Conservation (phyloP, 228 moss, liverwort and hornwort species). For the Sphagnum fallax region DNA sequence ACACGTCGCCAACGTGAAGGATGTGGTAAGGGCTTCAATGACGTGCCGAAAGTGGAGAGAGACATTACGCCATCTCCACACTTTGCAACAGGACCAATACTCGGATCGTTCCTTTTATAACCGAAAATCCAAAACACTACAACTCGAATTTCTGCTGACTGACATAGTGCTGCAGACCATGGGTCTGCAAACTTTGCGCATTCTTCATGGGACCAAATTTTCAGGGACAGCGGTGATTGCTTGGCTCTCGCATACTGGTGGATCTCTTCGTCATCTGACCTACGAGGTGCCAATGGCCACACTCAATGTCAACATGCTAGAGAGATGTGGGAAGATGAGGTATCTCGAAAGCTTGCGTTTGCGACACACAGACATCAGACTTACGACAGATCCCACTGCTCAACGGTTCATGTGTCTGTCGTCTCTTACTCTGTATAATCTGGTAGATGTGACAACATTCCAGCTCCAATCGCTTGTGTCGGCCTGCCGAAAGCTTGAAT, state of each 20-base stretch:
- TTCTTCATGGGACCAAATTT: slow-evolving; percentile 35
- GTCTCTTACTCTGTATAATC: too few species aligned
- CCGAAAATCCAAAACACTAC: slow-evolving; percentile 32
- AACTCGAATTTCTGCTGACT: slow-evolving; percentile 61
- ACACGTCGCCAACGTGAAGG: slow-evolving; percentile 63
- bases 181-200: slow-evolving; percentile 55
- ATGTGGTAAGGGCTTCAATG: slow-evolving; percentile 63
- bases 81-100: slow-evolving; percentile 29
- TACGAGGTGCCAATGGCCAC: slow-evolving; percentile 52
- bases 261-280: slow-evolving; percentile 60
- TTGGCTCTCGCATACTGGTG: slow-evolving; percentile 77
- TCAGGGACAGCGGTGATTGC: slow-evolving; percentile 70
- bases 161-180: slow-evolving; percentile 67
- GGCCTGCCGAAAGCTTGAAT: too few species aligned
- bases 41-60: slow-evolving; percentile 80
- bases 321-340: slow-evolving; percentile 57
- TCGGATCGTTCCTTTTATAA: slow-evolving; percentile 45
- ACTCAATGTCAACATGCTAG: slow-evolving; percentile 44
- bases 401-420: too few species aligned
- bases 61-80: slow-evolving; percentile 67
- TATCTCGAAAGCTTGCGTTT: neutral
- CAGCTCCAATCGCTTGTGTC: too few species aligned
- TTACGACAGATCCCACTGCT: too few species aligned
- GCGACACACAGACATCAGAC: too few species aligned
- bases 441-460: too few species aligned